Evolutionary conservation across 345 rosid species (phyloP), one percentile per base, ranked within the genome.

Genomic region (Acer saccharum): DNA sequence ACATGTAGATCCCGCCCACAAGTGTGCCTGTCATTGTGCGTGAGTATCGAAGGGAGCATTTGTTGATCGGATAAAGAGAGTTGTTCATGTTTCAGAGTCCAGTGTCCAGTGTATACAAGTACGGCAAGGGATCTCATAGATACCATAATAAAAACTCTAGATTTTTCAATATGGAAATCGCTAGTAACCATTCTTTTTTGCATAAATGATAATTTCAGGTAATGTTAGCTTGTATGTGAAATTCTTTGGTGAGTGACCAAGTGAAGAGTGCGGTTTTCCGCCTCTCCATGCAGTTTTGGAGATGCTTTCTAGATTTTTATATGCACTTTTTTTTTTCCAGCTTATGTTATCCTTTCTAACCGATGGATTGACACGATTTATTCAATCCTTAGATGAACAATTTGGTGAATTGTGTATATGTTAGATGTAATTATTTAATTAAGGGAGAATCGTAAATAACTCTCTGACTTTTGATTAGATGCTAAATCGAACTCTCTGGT

Each of bases 11-110:
- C 64, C 95, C 95, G 25, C 88, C 94, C 5, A 88, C 97, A n/a
- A 91, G 95, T 71, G 93, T 93, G 76, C 93, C 97, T 21, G 95
- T 89, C 61, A 93, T 91, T 6, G 94, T 91, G 27, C 88, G 94
- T 11, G 95, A 88, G 69, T 86, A 90, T 79, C 21, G 89, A 60
- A 86, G 88, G 84, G 95, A 93, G 76, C 79, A 85, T 48, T 76
- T 87, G 79, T 85, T 85, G 87, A 85, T 62, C 71, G 75, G 70
- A 58, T 23, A 12, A 61, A 54, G 55, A 55, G 72, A 35, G 64
- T 63, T 39, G 13, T 58, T 35, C 5, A 46, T 73, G 73, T 32
- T 41, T 52, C 48, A 46, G 65, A 69, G 35, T 65, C 6, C n/a
- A 9, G 12, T 23, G 25, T 65, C 6, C n/a, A 2, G 16, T 23